Base-by-base conservation (phyloP, 768 basidiomycete genomes). In the Hypholoma sublateritium region DNA sequence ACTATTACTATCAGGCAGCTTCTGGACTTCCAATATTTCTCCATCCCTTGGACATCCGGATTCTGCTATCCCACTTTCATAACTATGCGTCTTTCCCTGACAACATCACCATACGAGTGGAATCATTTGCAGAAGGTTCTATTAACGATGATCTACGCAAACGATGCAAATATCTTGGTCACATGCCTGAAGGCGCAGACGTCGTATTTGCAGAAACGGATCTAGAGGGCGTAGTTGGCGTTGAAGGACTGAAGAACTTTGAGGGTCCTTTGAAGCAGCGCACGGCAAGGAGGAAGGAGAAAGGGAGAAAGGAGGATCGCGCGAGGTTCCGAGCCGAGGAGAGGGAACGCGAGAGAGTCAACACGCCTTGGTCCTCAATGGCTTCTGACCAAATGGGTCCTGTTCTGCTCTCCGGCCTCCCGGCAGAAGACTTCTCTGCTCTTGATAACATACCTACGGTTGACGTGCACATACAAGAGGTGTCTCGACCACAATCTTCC, bases 1-100 rank as follows among this genome's bases (percentile, higher is more conserved):
- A 96, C 74, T 95, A 90, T 69, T 99, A 90, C 72, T 99, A 98
- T 70, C 97, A 98, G 70, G 90, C 94, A 16, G 86, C 93, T 0
- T 91, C 92, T 1, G 97, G 97, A 12, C 79, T 91, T 55, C 90
- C 93, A 9, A 80, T 97, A 62, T 99, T 91, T 78, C 84, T 99
- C 11, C 94, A 97, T 66, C 96, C 96, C 2, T 81, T 99, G 28
- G 96, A 99, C 69, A 98, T 97, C 72, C 89, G 87, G 72, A 93
- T 97, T 59, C 80, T 99, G 22, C 78, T 95, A 42, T 82, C 92
- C 12, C 89, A 95, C 68, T 98, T 87, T 72, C 80, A 80, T 65
- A 80, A 78, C 59, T 98, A 98, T 65, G 74, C 87, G 1, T 80
- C 87, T 1, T 94, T 98, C 73, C 96, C 96, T 0, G 86, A 92